A percentile compares a stretch with the other conserved stretches of the same genome.
These are phyloP conservation scores for Macrophomina pseudophaseolina DNA, from an alignment of 2,329 filamentous ascomycete species.

Conservation along the genomic window DNA sequence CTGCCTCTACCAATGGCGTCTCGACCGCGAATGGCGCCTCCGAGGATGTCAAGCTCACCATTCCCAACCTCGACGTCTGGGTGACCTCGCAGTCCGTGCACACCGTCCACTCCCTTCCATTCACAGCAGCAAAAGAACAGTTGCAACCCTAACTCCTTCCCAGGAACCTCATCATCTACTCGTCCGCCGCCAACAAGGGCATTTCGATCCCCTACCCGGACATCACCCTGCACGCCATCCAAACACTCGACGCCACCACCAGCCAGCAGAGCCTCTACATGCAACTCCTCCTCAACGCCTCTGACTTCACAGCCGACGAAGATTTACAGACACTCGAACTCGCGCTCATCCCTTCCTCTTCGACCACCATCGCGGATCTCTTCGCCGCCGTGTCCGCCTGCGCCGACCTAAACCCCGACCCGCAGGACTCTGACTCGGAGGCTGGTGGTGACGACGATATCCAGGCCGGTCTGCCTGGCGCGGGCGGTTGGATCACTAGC, in stretches of 20 bases:
- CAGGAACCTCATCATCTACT: conserved; percentile 69
- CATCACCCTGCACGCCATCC: conserved; percentile 77
- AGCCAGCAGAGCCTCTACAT: conserved; percentile 38
- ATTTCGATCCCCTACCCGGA: conserved; percentile 74
- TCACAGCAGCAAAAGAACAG: conserved; percentile 27
- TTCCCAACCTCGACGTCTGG: conserved; percentile 53
- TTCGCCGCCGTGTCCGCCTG: conserved; percentile 75
- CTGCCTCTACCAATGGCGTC: background rate
- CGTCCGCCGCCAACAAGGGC: conserved; percentile 61
- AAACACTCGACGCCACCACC: conserved; percentile 42
- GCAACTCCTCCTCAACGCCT: conserved; percentile 54
- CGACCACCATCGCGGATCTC: conserved; percentile 52
- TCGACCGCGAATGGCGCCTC: conserved; percentile 25
- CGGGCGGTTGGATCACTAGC: conserved; percentile 84
- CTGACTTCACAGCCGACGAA: conserved; percentile 64
- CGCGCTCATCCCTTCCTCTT: conserved; percentile 63
- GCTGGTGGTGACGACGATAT: conserved; percentile 58
- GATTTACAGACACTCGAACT: conserved; percentile 69
- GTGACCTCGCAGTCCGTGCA: conserved; percentile 50
- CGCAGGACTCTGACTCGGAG: conserved; percentile 57
- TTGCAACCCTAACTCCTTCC: conserved; percentile 21
- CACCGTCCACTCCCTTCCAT: background rate
- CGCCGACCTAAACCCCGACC: conserved; percentile 77
- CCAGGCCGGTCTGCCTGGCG: conserved; percentile 63
- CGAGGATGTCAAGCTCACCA: conserved; percentile 30